These are phyloP conservation scores for Hypoxylon intermedium DNA, from an alignment of 495 filamentous ascomycete species.

Conservation along the genomic window DNA sequence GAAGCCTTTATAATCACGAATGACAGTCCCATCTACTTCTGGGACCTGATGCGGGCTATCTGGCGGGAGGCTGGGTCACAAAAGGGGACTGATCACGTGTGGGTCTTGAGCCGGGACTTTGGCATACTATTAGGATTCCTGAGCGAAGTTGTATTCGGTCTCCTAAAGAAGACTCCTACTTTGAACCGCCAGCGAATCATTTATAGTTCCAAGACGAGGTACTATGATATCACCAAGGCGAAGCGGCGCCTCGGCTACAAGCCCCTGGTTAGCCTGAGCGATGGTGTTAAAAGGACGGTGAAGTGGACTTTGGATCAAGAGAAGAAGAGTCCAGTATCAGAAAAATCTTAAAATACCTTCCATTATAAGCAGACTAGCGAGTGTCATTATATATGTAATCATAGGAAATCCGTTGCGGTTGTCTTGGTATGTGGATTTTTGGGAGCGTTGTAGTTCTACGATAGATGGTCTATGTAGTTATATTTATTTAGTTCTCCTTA, in stretches of 20 bases:
- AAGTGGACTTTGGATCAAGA: constrained; percentile 67
- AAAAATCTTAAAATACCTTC: constrained; percentile 22
- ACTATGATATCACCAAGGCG: constrained; percentile 86
- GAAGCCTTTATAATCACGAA: constrained; percentile 97
- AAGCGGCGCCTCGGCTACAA: constrained; percentile 76
- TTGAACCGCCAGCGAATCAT: constrained; percentile 77
- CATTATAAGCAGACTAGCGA: neutral
- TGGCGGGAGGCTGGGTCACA: constrained; percentile 76
- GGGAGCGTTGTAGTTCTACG: too few relatives aligned
- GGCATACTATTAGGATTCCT: constrained; percentile 70
- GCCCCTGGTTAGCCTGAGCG: constrained; percentile 75
- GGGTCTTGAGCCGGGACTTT: constrained; percentile 69
- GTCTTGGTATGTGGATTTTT: too few relatives aligned
- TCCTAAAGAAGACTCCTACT: constrained; percentile 75
- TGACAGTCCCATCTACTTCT: constrained; percentile 90
- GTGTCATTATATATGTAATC: too few relatives aligned
- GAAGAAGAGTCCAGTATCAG: constrained; percentile 38
- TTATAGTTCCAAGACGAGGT: constrained; percentile 82
- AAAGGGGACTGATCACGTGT: constrained; percentile 70
- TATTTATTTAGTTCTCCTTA: too few relatives aligned
- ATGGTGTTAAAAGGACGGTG: constrained; percentile 75
- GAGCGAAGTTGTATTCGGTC: constrained; percentile 70
- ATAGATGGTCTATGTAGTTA: too few relatives aligned
- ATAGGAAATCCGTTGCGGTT: too few relatives aligned
- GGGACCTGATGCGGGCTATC: constrained; percentile 83